Conservation (phyloP, 2,329 filamentous ascomycete genomes). For the Sclerotinia borealis region DNA sequence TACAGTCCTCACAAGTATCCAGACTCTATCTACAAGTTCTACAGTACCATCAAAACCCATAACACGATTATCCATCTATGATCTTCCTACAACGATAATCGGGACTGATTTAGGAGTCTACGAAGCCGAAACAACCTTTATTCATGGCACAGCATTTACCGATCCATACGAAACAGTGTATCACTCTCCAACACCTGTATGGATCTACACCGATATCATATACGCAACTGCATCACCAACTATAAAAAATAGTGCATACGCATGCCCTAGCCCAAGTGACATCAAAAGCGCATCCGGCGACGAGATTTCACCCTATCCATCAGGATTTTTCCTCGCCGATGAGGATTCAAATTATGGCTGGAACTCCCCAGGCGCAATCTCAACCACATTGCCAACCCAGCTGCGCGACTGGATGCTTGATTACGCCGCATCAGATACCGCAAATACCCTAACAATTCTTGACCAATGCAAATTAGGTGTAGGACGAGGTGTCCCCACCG, state of each 20-base stretch:
- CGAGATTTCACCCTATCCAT: constrained; percentile 13
- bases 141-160: constrained; percentile 17
- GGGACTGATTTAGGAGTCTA: constrained; percentile 8
- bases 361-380: constrained; percentile 8
- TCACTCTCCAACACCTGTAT: constrained; percentile 17
- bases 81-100: constrained; percentile 14
- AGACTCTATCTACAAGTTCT: constrained; percentile 6
- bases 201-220: constrained; percentile 10
- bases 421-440: constrained; percentile 4
- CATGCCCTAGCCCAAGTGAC: constrained; percentile 2
- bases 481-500: constrained; percentile 15
- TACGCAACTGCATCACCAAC: constrained; percentile 1
- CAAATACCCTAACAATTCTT: constrained; percentile 2
- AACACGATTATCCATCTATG: not conserved
- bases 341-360: not conserved
- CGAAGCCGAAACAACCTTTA: constrained; percentile 8
- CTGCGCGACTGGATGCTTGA: constrained; percentile 14
- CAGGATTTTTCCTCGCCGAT: constrained; percentile 12
- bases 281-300: not conserved
- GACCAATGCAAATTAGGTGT: constrained; percentile 10
- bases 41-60: not conserved
- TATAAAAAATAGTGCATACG: not conserved
- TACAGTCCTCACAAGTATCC: constrained; percentile 11
- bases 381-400: constrained; percentile 8
- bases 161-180: constrained; percentile 18